Conservation (phyloP, 2,329 filamentous ascomycete species). For the Pyrenochaeta sp. region DNA sequence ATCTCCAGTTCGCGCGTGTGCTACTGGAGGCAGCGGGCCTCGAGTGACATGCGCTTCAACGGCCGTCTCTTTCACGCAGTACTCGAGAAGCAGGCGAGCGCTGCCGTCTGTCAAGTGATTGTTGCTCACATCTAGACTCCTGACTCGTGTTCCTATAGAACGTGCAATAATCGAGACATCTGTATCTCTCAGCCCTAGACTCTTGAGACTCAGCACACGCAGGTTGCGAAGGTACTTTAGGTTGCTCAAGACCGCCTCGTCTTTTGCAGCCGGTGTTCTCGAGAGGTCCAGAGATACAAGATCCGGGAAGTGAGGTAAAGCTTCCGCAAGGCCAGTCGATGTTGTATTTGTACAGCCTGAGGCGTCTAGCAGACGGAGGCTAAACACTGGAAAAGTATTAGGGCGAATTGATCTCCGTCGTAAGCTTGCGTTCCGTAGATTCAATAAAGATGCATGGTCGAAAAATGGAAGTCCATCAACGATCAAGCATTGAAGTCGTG, state of each 20-base stretch:
- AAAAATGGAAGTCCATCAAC: constrained; percentile 68
- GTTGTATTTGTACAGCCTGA: constrained; percentile 67
- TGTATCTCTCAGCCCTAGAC: constrained; percentile 62
- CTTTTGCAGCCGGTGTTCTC: constrained; percentile 59
- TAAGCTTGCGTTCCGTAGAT: constrained; percentile 52
- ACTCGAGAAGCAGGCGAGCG: constrained; percentile 60
- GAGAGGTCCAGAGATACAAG: constrained; percentile 68
- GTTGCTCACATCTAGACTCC: constrained; percentile 65
- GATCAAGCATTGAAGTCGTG: constrained; percentile 66
- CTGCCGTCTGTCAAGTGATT: constrained; percentile 66
- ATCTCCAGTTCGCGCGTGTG: constrained; percentile 44
- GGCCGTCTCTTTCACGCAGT: constrained; percentile 55
- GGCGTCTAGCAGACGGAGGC: constrained; percentile 64
- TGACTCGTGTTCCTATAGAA: constrained; percentile 61
- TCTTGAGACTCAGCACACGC: constrained; percentile 65
- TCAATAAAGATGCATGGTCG: constrained; percentile 65
- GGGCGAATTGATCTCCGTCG: constrained; percentile 31
- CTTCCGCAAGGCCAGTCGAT: constrained; percentile 60
- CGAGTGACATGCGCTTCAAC: constrained; percentile 17
- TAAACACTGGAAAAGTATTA: constrained; percentile 50
- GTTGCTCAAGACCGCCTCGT: constrained; percentile 57
- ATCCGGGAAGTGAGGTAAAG: constrained; percentile 61
- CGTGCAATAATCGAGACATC: constrained; percentile 62
- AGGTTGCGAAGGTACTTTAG: constrained; percentile 59
- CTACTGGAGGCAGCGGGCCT: constrained; percentile 30